phyloP scores from a whole-genome alignment of 805 yeast species.

The Suhomyces sp. region DNA sequence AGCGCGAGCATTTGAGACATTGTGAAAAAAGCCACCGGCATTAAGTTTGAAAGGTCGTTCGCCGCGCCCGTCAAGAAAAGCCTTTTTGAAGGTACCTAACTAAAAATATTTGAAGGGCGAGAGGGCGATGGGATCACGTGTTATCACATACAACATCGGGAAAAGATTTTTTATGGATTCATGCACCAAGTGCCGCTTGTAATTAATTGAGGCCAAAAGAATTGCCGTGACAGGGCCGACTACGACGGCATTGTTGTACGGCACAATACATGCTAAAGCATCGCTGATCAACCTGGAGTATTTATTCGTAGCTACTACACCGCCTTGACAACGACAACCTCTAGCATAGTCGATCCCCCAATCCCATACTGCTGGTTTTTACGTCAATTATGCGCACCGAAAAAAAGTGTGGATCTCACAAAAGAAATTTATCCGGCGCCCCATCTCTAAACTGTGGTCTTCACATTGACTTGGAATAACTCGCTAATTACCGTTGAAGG shows the following conservation, averaged over 20 bases:
- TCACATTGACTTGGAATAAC: neutral
- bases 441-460: neutral
- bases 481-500: neutral
- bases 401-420: conserved; percentile 7
- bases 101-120: neutral
- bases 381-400: neutral
- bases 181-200: neutral
- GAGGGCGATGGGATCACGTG: conserved; percentile 4
- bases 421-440: conserved; percentile 1
- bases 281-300: neutral
- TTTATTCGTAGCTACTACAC: neutral
- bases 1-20: neutral
- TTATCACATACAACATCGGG: neutral
- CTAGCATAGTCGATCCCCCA: neutral
- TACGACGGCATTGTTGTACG: neutral
- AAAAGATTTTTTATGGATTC: neutral
- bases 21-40: neutral
- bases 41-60: neutral
- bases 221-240: neutral
- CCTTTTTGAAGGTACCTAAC: neutral
- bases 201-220: neutral
- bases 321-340: neutral
- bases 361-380: neutral
- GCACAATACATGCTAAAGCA: neutral
- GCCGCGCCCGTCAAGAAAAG: neutral